Conservation (phyloP, 2,329 filamentous ascomycete genomes). For the Tolypocladium ophioglossoides region DNA sequence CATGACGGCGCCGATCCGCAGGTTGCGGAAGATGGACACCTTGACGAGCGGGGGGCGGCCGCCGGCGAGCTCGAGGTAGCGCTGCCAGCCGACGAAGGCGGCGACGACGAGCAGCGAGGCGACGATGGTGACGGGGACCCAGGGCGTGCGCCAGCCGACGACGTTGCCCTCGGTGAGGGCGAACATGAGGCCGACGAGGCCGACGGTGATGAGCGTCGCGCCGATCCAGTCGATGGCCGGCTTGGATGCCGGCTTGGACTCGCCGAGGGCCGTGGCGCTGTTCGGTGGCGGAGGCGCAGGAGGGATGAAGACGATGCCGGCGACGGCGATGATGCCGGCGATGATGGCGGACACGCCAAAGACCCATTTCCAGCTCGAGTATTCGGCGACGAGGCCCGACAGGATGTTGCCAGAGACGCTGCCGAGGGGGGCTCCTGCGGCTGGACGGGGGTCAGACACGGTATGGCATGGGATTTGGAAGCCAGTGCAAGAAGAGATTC, state of each 20-base stretch:
- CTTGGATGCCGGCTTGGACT: neutral
- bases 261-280: slow-evolving; percentile 23
- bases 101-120: slow-evolving; percentile 44
- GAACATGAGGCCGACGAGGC: slow-evolving; percentile 53
- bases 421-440: slow-evolving; percentile 54
- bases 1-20: slow-evolving; percentile 51
- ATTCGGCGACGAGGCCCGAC: slow-evolving; percentile 52
- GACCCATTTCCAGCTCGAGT: slow-evolving; percentile 54
- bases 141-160: slow-evolving; percentile 54
- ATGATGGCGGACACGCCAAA: slow-evolving; percentile 55
- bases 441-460: slow-evolving; percentile 14
- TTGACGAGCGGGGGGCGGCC: slow-evolving; percentile 48
- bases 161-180: slow-evolving; percentile 60
- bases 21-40: slow-evolving; percentile 50
- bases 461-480: neutral
- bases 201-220: slow-evolving; percentile 49
- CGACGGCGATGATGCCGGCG: slow-evolving; percentile 42
- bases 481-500: slow-evolving; percentile 4
- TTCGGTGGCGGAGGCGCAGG: slow-evolving; percentile 24
- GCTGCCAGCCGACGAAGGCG: slow-evolving; percentile 51
- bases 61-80: slow-evolving; percentile 23
- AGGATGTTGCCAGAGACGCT: slow-evolving; percentile 55
- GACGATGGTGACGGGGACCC: slow-evolving; percentile 49
- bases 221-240: slow-evolving; percentile 55
- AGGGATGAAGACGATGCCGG: slow-evolving; percentile 51